These are phyloP conservation scores for Carallia brachiata DNA, from an alignment of 345 rosid genomes.

Conservation along the genomic window DNA sequence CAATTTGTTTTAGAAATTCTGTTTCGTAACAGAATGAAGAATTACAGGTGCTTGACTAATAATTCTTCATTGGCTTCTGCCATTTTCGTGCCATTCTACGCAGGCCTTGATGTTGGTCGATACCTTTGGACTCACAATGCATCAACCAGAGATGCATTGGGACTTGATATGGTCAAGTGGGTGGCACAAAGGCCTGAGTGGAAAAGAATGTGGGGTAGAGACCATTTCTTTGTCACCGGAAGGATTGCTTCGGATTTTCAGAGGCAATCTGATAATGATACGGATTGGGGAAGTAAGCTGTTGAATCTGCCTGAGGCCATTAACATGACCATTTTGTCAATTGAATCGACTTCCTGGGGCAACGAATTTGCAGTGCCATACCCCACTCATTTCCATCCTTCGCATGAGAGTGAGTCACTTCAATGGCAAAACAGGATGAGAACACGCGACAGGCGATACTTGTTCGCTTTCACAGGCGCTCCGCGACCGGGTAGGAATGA, in stretches of 20 bases:
- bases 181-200: conserved; percentile 5
- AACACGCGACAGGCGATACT: background rate
- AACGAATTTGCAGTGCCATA: conserved; percentile 26
- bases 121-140: conserved; percentile 16
- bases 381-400: conserved; percentile 24
- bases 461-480: conserved; percentile 13
- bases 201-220: conserved; percentile 20
- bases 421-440: conserved; percentile 19
- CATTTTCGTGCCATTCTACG: conserved; percentile 19
- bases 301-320: conserved; percentile 21
- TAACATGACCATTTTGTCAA: conserved; percentile 20
- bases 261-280: background rate
- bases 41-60: conserved; percentile 18
- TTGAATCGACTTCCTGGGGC: conserved; percentile 17
- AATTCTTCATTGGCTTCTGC: conserved; percentile 21
- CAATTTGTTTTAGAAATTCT: conserved; percentile 19
- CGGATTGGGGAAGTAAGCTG: conserved; percentile 21
- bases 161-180: conserved; percentile 19
- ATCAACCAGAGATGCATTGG: conserved; percentile 6
- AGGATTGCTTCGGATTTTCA: conserved; percentile 21
- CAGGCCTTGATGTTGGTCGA: conserved; percentile 13
- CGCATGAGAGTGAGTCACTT: background rate
- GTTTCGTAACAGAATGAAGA: conserved; percentile 21
- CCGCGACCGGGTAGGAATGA: background rate
- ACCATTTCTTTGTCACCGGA: conserved; percentile 25